These are phyloP conservation scores for Vaccinium darrowii DNA, from an alignment of 148 eudicot genomes.

Conservation along the genomic window DNA sequence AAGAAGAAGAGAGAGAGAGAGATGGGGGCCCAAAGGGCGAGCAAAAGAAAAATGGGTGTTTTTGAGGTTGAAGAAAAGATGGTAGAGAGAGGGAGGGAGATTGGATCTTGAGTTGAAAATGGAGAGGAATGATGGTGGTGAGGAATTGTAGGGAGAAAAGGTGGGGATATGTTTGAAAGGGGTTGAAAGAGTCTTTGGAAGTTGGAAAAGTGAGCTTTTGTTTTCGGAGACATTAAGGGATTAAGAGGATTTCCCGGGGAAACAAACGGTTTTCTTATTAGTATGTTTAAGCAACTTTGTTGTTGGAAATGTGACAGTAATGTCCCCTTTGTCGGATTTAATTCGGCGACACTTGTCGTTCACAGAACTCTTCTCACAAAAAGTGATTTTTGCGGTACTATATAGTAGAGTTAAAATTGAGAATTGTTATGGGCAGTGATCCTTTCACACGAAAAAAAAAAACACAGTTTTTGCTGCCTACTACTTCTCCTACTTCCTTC, in stretches of 20 bases:
- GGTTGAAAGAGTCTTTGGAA: slow-evolving; percentile 2
- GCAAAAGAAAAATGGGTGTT: slow-evolving; percentile 7
- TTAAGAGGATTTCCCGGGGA: slow-evolving; percentile 45
- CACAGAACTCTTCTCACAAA: too few species aligned
- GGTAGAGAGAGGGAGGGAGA: neutral
- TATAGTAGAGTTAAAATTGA: too few species aligned
- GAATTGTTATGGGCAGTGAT: too few species aligned
- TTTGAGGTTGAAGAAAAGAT: neutral
- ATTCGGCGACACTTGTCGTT: too few species aligned
- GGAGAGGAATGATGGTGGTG: slow-evolving; percentile 24
- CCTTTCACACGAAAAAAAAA: too few species aligned
- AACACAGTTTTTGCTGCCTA: too few species aligned
- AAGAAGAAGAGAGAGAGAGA: too few species aligned
- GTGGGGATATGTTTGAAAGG: slow-evolving; percentile 3
- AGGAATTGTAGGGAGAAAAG: slow-evolving; percentile 41
- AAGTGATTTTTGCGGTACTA: too few species aligned
- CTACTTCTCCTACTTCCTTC: too few species aligned
- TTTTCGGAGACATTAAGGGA: slow-evolving; percentile 15
- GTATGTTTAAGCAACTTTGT: neutral
- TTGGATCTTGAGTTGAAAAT: neutral
- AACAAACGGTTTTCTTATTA: slow-evolving; percentile 8
- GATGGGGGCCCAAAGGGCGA: neutral
- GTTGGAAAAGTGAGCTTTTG: neutral
- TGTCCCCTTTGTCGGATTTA: too few species aligned
- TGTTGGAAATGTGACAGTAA: too few species aligned